These are phyloP conservation scores for Sporothrix euskadiensis DNA, from an alignment of 2,329 filamentous ascomycete genomes.

Conservation along the genomic window DNA sequence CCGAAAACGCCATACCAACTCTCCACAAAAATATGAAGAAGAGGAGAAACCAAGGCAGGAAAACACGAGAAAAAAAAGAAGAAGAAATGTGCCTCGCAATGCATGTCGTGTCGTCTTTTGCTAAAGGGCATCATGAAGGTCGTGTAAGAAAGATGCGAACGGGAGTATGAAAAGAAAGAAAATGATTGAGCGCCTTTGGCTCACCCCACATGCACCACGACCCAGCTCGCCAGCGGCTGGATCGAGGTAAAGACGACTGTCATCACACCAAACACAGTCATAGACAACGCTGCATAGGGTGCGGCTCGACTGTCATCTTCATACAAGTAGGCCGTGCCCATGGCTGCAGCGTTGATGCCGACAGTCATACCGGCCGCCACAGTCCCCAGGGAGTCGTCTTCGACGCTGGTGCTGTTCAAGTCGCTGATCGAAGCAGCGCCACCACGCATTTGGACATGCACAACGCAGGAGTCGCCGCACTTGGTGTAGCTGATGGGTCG, in stretches of 20 bases:
- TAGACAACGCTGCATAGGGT: slow-evolving; percentile 57
- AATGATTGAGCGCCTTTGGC: neutral
- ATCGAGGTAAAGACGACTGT: slow-evolving; percentile 57
- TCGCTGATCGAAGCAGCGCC: neutral
- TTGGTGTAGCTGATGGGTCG: slow-evolving; percentile 4
- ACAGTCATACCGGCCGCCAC: slow-evolving; percentile 55
- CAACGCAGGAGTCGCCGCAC: neutral
- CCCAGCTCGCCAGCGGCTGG: slow-evolving; percentile 46
- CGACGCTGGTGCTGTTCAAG: too few relatives aligned
- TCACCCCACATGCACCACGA: slow-evolving; percentile 40
- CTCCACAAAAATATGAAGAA: slow-evolving; percentile 1
- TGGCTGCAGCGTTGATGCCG: slow-evolving; percentile 60
- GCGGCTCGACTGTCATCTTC: slow-evolving; percentile 54
- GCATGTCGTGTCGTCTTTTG: slow-evolving; percentile 9
- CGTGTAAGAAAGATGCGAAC: neutral
- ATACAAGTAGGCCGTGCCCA: slow-evolving; percentile 60
- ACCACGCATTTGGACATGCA: slow-evolving; percentile 20
- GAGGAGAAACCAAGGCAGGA: neutral
- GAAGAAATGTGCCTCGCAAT: neutral
- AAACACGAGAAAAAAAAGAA: neutral
- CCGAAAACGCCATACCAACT: slow-evolving; percentile 1
- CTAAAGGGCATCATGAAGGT: neutral
- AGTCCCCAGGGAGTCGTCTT: slow-evolving; percentile 40
- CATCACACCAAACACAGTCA: slow-evolving; percentile 59
- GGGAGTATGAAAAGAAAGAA: neutral